phyloP scores from a whole-genome alignment of 495 filamentous ascomycete genomes.

The Penicillium fimorum region DNA sequence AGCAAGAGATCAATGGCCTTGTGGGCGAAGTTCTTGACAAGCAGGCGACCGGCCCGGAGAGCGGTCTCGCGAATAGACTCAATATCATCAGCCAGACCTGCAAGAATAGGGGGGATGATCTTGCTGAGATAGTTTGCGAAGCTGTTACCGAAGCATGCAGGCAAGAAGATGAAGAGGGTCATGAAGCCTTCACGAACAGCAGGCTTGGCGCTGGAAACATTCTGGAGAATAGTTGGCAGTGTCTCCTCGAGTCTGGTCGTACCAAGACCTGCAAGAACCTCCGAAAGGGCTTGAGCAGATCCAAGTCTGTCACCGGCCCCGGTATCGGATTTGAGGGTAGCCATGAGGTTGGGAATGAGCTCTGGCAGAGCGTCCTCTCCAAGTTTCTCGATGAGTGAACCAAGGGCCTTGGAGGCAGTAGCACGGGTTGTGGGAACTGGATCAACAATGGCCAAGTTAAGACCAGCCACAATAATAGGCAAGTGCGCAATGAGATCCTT shows the following conservation, averaged over 20 bases:
- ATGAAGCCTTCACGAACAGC: slow-evolving; percentile 96
- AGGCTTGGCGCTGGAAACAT: slow-evolving; percentile 86
- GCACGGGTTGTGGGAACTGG: slow-evolving; percentile 96
- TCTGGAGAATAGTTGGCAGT: slow-evolving; percentile 92
- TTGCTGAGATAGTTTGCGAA: slow-evolving; percentile 93
- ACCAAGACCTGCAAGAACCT: slow-evolving; percentile 92
- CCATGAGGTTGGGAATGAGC: slow-evolving; percentile 95
- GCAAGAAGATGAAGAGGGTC: slow-evolving; percentile 98
- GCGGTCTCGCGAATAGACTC: slow-evolving; percentile 94
- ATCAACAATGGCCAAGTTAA: slow-evolving; percentile 87
- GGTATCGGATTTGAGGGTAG: slow-evolving; percentile 93
- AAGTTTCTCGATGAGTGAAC: slow-evolving; percentile 93
- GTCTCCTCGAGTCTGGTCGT: slow-evolving; percentile 93
- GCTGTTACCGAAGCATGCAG: slow-evolving; percentile 97
- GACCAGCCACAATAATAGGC: slow-evolving; percentile 85
- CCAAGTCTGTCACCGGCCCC: slow-evolving; percentile 93
- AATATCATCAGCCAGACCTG: slow-evolving; percentile 91
- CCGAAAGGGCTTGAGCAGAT: slow-evolving; percentile 93
- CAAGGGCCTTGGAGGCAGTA: slow-evolving; percentile 92
- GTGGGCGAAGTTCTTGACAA: slow-evolving; percentile 97
- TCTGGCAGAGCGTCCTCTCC: slow-evolving; percentile 96
- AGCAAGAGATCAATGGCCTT: slow-evolving; percentile 90
- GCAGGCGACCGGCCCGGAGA: slow-evolving; percentile 82
- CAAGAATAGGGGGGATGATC: slow-evolving; percentile 94
- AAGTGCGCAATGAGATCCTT: slow-evolving; percentile 91